Evolutionary conservation across 176 grass and related monocot species (phyloP).

Genomic region (barley (Hordeum vulgare)): MorexV3_pseudomolecules_assembly NC_058522.1:59389605-59390104

Average conservation of each 20-base stretch:
- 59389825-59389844: slow-evolving; percentile 72
- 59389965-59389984: slow-evolving; percentile 26
- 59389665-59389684: neutral
- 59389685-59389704: neutral
- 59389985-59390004: slow-evolving; percentile 39
- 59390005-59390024: slow-evolving; percentile 56
- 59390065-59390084: slow-evolving; percentile 19
- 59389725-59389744: slow-evolving; percentile 84
- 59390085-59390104: neutral
- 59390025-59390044: slow-evolving; percentile 66
- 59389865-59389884: slow-evolving; percentile 2
- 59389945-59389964: slow-evolving; percentile 32
- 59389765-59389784: slow-evolving; percentile 66
- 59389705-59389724: slow-evolving; percentile 42
- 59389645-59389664: neutral
- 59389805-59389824: slow-evolving; percentile 70
- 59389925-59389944: slow-evolving; percentile 68
- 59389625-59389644: neutral
- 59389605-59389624: neutral
- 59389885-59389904: neutral
- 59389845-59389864: slow-evolving; percentile 24
- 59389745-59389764: slow-evolving; percentile 71
- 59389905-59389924: slow-evolving; percentile 5
- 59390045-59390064: slow-evolving; percentile 44
- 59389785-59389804: slow-evolving; percentile 74